Base-by-base conservation (phyloP, 1,284 basidiomycete species). In the Rhodotorula sp. region DNA sequence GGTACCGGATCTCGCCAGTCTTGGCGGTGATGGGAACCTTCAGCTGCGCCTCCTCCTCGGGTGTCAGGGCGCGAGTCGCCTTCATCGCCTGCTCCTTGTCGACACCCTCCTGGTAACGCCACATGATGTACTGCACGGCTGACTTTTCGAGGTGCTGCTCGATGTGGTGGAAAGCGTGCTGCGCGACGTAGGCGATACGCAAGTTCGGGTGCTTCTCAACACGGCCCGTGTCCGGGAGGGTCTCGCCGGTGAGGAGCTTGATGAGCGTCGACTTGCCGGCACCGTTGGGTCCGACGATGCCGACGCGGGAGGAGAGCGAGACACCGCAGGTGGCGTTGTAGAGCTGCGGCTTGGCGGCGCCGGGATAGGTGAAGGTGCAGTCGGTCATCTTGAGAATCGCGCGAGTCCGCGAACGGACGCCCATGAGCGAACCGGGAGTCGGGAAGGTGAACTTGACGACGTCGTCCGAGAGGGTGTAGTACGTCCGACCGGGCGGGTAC, bases 101-200 rank as follows among this genome's bases (percentile, higher is more conserved):
- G 82, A 96, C 91, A 60, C 95, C 96, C 81, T 97, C 95, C 82
- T 98, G 95, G 87, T 95, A 99, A 78, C 95, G 91, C 95, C 95
- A 99, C 83, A 95, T 93, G 78, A 97, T 96, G 80, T 97, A 97
- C 71, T 90, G 89, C 70, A 95, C 91, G 29, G 94, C 91, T 15
- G 93, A 95, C 84, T 96, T 95, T 82, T 95, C 93, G 59, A 96
- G 81, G 83, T 97, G 93, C 78, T 87, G 88, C 81, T 96, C 93
- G 67, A 78, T 73, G 81, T 96, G 94, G 83, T 95, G 93, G 69
- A 94, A 96, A 33, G 94, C 94, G 82, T 99, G 95, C 80, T 99
- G 95, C 17, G 95, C 95, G 76, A 99, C 94, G 82, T 97, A 97
- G 67, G 95, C 96, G 70, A 99, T 91, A 79, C 95, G 91, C 68